Base-by-base conservation (phyloP, 2,329 filamentous ascomycete genomes). In the Gaeumannomyces sp. region DNA sequence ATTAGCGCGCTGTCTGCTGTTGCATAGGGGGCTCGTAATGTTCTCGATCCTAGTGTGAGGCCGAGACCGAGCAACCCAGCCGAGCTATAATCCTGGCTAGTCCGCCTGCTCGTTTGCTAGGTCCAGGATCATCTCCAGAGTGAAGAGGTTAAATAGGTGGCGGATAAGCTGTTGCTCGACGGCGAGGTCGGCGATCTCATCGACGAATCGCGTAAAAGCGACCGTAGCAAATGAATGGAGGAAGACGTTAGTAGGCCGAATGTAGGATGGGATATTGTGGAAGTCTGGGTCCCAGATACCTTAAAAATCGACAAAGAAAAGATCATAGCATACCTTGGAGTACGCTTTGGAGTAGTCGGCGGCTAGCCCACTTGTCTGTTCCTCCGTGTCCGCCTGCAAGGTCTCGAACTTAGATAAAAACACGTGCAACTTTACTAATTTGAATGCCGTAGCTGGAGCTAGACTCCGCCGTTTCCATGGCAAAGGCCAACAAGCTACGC, bases 291-390 rank as follows among this genome's bases (percentile, higher is more conserved):
- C 29, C 29, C 29, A 29, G 29, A 29, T 29, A 29, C 29, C 29
- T 6, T 6, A 29, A 29, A 29, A 29, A 29, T 6, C 6, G 29
- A 29, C 29, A 29, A 29, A 29, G 29, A 29, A 29, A 29, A 29
- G 29, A 29, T 29, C 29, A 29, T 29, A 3, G 29, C 29, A 3
- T 29, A 28, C 79, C 73, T 80, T 77, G 70, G 81, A 81, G 67
- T 80, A 81, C 2, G 79, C 77, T 62, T 78, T 68, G 75, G 80
- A 78, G 61, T 73, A 75, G 65, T 79, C 74, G 10, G 76, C 65
- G 19, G 75, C 76, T 62, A 77, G 72, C 0, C 72, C 75, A 25
- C 75, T 76, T 5, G 77, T 76, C 65, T 72, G 75, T 2, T 64
- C 64, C 58, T 75, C 72, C 75, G 78, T 78, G 64, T 79, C 72